These are phyloP conservation scores for Solanum paucissectum DNA, from an alignment of 257 asterid genomes.

Conservation along the genomic window DNA sequence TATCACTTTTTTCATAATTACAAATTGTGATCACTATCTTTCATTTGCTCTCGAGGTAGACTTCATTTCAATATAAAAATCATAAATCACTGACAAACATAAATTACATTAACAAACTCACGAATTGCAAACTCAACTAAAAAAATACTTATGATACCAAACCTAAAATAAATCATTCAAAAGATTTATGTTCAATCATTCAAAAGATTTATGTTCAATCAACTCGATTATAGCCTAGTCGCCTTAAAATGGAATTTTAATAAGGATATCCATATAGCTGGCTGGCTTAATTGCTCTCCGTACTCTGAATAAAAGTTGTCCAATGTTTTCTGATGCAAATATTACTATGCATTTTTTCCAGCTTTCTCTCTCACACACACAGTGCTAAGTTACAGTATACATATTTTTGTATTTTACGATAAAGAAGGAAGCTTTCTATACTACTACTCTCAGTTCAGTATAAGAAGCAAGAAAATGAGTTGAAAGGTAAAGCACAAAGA, in stretches of 20 bases:
- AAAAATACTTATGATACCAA: neutral
- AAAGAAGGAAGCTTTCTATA: neutral
- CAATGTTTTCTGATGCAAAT: neutral
- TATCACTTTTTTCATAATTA: neutral
- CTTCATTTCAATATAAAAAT: neutral
- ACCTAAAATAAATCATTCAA: accelerated
- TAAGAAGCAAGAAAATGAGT: constrained; percentile 2
- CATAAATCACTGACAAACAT: neutral
- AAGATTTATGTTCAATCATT: neutral
- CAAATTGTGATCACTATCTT: accelerated
- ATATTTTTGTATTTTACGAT: neutral
- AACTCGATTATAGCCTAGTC: neutral
- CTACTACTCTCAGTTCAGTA: neutral
- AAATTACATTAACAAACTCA: neutral
- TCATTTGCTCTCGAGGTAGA: neutral
- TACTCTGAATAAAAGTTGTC: neutral
- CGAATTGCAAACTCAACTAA: neutral
- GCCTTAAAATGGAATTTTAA: neutral
- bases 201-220: neutral
- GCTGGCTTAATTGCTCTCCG: neutral
- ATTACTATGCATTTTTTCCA: neutral
- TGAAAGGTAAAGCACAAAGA: neutral
- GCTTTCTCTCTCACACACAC: neutral
- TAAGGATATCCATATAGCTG: neutral
- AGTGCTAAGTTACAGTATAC: neutral